Conservation (phyloP, 192 early-diverging fungal species). For the Rhizophagus sp. region DNA sequence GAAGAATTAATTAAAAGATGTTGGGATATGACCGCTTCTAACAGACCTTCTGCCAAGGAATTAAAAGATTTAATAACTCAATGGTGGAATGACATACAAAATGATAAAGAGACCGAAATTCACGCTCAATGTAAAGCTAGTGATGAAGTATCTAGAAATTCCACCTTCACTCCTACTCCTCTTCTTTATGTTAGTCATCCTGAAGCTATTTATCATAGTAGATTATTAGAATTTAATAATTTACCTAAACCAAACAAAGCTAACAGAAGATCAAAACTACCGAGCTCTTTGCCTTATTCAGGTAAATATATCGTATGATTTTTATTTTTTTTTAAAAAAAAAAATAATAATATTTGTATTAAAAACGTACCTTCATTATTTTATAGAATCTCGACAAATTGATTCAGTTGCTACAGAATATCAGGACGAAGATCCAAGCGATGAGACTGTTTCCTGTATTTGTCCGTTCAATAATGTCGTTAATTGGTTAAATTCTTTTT, state of each 20-base stretch:
- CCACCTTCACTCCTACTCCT: not conserved
- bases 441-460: no score
- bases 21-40: not conserved
- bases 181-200: conserved; percentile 11
- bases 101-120: not conserved
- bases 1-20: conserved; percentile 16
- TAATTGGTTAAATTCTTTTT: no score
- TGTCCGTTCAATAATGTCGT: no score
- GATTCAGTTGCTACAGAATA: no score
- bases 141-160: not conserved
- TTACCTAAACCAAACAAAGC: not conserved
- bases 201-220: conserved; percentile 6
- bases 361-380: no score
- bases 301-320: not conserved
- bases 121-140: not conserved
- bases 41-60: not conserved
- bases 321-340: not conserved
- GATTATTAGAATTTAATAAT: conserved; percentile 3
- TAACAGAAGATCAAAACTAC: not conserved
- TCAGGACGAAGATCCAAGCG: no score
- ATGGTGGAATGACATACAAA: not conserved
- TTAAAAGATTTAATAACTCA: not conserved
- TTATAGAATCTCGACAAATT: no score
- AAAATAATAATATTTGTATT: no score
- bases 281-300: not conserved